Percentiles rank a stretch among this genome's conserved stretches.
Evolutionary conservation across 176 grass and related monocot genomes (phyloP).

Genomic region (Rhynchospora breviuscula): DNA sequence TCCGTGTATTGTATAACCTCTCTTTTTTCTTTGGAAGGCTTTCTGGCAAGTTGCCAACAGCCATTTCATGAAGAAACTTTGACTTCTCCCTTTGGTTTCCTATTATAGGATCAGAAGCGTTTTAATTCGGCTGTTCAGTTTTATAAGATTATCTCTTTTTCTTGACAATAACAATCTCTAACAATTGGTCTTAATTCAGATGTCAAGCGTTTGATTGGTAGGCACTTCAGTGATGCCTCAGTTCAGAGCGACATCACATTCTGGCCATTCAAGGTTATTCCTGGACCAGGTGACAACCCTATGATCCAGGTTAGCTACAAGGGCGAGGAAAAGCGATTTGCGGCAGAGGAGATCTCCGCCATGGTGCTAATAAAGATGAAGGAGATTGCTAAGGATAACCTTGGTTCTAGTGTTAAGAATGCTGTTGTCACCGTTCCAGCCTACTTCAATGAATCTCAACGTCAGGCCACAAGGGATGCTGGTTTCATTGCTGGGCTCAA

Average conservation of each 20-base stretch:
- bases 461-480: conserved; percentile 85
- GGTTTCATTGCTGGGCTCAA: conserved; percentile 82
- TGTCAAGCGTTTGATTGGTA: conserved; percentile 76
- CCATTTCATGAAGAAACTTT: too few species aligned
- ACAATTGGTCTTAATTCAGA: conserved; percentile 33
- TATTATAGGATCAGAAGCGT: neutral
- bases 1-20: too few species aligned
- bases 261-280: conserved; percentile 65
- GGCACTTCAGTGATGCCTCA: conserved; percentile 61
- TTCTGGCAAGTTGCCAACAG: too few species aligned
- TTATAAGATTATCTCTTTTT: neutral
- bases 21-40: too few species aligned
- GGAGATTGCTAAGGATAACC: conserved; percentile 71
- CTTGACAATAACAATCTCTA: neutral
- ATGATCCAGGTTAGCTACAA: conserved; percentile 65
- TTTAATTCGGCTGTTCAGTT: neutral
- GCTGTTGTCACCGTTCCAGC: conserved; percentile 86
- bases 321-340: conserved; percentile 63
- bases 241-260: conserved; percentile 74
- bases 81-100: neutral
- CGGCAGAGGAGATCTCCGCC: conserved; percentile 75
- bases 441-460: conserved; percentile 95
- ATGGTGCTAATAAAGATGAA: conserved; percentile 94
- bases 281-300: conserved; percentile 65
- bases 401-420: conserved; percentile 71